Evolutionary conservation across 1,284 basidiomycete genomes (phyloP).

Genomic region (Cystobasidium sp.): DNA sequence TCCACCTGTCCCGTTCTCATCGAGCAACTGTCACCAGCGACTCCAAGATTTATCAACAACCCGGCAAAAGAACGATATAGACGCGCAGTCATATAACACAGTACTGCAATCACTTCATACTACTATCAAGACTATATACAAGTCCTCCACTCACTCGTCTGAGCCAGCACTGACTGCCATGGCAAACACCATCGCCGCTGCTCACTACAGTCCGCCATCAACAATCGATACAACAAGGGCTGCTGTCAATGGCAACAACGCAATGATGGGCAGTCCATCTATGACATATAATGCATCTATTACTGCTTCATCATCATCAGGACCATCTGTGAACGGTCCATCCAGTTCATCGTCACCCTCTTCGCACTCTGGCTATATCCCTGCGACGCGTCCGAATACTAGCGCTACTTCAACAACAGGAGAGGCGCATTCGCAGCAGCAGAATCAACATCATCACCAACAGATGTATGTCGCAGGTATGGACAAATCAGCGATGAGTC

Average conservation of each 20-base stretch:
- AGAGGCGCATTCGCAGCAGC: background rate
- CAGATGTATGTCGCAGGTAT: background rate
- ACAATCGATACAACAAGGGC: too few relatives aligned
- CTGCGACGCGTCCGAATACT: too few relatives aligned
- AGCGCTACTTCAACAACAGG: background rate
- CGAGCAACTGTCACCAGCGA: background rate
- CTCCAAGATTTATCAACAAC: conserved; percentile 1
- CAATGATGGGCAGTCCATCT: too few relatives aligned
- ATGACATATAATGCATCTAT: too few relatives aligned
- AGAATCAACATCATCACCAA: background rate
- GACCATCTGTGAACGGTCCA: too few relatives aligned
- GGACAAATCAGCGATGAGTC: background rate
- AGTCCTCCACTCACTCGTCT: background rate
- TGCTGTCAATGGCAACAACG: too few relatives aligned
- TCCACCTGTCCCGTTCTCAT: background rate
- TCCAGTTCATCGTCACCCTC: too few relatives aligned
- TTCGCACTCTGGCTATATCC: too few relatives aligned
- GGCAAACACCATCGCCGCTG: background rate
- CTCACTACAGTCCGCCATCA: too few relatives aligned
- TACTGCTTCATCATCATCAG: too few relatives aligned
- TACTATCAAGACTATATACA: background rate
- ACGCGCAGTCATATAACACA: background rate
- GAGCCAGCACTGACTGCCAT: background rate
- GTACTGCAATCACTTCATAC: background rate
- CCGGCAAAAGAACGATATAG: background rate